Conservation (phyloP, 768 basidiomycete species). For the Suillus hirtellus region DNA sequence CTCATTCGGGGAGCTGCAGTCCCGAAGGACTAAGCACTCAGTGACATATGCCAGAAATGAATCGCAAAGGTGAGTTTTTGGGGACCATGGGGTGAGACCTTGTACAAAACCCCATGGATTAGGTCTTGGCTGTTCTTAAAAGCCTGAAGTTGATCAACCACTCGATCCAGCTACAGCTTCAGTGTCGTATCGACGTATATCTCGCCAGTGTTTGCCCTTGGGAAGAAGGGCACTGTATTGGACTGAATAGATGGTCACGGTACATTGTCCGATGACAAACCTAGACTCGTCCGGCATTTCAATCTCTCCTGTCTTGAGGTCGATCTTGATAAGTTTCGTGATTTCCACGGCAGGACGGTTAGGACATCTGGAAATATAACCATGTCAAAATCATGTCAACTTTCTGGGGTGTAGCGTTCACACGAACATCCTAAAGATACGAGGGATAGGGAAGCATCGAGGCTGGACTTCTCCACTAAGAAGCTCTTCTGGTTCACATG, state of each 20-base stretch:
- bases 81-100: background rate
- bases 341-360: slow-evolving; percentile 68
- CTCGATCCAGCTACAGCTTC: slow-evolving; percentile 17
- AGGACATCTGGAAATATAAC: slow-evolving; percentile 52
- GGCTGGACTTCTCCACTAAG: slow-evolving; percentile 31
- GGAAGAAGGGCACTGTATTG: slow-evolving; percentile 30
- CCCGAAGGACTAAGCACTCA: slow-evolving; percentile 1
- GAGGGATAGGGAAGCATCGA: slow-evolving; percentile 72
- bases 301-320: slow-evolving; percentile 49
- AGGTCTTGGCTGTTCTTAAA: background rate
- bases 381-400: slow-evolving; percentile 12
- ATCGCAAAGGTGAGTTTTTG: background rate
- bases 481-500: slow-evolving; percentile 47
- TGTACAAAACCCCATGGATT: background rate
- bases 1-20: background rate
- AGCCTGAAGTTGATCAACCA: background rate
- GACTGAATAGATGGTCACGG: background rate
- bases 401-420: slow-evolving; percentile 9
- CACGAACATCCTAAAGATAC: slow-evolving; percentile 72
- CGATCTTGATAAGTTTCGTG: slow-evolving; percentile 54
- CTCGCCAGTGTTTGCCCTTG: slow-evolving; percentile 35
- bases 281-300: slow-evolving; percentile 45
- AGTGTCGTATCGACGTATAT: slow-evolving; percentile 26
- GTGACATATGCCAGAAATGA: background rate
- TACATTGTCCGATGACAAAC: slow-evolving; percentile 32